Percentiles rank a stretch among this genome's conserved stretches.
Evolutionary conservation across 768 basidiomycete species (phyloP).

Genomic region (Boletus fagicola): DNA sequence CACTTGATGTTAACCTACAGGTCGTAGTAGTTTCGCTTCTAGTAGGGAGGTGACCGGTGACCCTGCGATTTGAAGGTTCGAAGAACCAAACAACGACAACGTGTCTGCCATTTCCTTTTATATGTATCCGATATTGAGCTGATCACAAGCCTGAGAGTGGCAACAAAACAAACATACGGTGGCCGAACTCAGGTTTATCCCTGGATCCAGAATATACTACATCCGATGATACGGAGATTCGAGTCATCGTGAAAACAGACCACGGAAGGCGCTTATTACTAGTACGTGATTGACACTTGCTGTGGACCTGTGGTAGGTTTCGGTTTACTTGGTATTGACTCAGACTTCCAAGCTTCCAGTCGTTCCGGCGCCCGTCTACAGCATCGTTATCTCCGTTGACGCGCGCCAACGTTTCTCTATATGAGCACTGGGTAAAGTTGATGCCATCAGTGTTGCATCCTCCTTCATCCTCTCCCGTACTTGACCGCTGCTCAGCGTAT

Average conservation of each 20-base stretch:
- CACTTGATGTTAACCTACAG: no score
- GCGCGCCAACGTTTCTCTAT: neutral
- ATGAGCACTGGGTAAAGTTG: neutral
- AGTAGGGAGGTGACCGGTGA: no score
- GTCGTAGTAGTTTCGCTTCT: no score
- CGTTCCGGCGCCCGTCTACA: neutral
- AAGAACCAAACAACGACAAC: no score
- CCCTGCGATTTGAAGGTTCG: no score
- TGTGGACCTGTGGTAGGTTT: neutral
- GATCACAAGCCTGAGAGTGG: neutral
- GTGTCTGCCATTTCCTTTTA: no score
- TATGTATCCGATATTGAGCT: no score
- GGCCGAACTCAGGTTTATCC: neutral
- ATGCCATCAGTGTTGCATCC: no score
- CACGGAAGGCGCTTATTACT: neutral
- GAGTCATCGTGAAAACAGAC: neutral
- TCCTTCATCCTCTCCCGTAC: neutral
- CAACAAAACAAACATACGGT: neutral
- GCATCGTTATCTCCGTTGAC: neutral
- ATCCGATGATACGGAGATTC: neutral
- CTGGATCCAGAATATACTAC: neutral
- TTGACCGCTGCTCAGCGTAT: neutral
- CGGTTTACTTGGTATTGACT: neutral
- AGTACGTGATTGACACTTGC: neutral
- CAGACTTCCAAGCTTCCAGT: neutral